These are phyloP conservation scores for Ophiostoma novo-ulmi DNA, from an alignment of 2,329 filamentous ascomycete species.

Conservation along the genomic window DNA sequence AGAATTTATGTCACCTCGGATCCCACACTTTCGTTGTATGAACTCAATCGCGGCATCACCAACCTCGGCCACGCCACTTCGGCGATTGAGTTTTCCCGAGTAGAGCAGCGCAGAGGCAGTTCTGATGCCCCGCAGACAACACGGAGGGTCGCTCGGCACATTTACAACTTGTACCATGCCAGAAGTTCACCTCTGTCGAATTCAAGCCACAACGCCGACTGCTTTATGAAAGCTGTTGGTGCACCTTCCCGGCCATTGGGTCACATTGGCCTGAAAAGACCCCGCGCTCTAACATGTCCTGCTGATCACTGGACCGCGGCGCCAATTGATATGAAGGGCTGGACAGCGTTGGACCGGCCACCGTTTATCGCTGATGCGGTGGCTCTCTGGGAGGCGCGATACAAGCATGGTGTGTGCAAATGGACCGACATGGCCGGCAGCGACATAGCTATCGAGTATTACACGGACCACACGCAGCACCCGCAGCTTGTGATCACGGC, in stretches of 20 bases:
- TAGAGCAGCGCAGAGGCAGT: neutral
- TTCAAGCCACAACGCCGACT: neutral
- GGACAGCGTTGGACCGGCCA: neutral
- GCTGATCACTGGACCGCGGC: neutral
- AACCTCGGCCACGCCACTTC: neutral
- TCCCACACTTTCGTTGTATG: neutral
- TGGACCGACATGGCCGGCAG: neutral
- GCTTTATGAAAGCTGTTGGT: neutral
- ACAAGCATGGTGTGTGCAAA: neutral
- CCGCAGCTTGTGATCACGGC: neutral
- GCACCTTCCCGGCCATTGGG: neutral
- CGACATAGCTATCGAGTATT: neutral
- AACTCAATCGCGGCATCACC: neutral
- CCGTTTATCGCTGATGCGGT: neutral
- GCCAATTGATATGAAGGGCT: neutral
- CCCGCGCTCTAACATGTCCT: neutral
- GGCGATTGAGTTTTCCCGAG: neutral
- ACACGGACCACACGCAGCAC: neutral
- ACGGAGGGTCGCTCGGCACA: neutral
- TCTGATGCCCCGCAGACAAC: neutral
- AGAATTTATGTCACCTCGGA: neutral
- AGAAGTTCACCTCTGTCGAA: neutral
- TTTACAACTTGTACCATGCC: neutral
- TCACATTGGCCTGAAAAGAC: neutral
- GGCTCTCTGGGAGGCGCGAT: neutral